A percentile compares a stretch with the other conserved stretches of the same genome.
These are phyloP conservation scores for Nepenthes gracilis DNA, from an alignment of 148 eudicot genomes.

Conservation along the genomic window DNA sequence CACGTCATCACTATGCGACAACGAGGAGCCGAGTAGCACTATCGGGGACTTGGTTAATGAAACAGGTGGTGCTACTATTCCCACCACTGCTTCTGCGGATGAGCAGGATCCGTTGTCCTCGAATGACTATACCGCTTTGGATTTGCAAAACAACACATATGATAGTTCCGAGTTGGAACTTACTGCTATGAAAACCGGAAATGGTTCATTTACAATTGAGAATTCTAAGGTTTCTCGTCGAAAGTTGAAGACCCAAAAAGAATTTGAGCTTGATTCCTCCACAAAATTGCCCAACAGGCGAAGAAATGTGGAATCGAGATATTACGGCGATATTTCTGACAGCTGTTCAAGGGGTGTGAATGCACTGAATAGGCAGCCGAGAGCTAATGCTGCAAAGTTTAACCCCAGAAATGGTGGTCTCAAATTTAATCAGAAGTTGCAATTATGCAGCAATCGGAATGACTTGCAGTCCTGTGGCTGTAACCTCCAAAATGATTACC, in stretches of 20 bases:
- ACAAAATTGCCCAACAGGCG: slow-evolving; percentile 54
- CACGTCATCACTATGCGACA: slow-evolving; percentile 20
- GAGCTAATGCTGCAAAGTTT: slow-evolving; percentile 33
- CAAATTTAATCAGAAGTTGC: slow-evolving; percentile 46
- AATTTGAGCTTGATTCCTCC: slow-evolving; percentile 25
- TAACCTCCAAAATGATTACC: slow-evolving; percentile 47
- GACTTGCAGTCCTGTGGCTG: slow-evolving; percentile 56
- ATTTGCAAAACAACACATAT: slow-evolving; percentile 19
- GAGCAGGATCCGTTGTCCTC: slow-evolving; percentile 33
- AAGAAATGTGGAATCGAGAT: slow-evolving; percentile 39
- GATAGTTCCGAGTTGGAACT: slow-evolving; percentile 30
- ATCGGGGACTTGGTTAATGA: slow-evolving; percentile 26
- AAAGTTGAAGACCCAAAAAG: slow-evolving; percentile 38
- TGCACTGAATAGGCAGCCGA: slow-evolving; percentile 40
- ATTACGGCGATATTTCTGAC: slow-evolving; percentile 44
- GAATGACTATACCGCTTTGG: slow-evolving; percentile 23
- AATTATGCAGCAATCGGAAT: slow-evolving; percentile 29
- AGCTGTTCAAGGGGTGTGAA: slow-evolving; percentile 28
- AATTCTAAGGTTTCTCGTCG: slow-evolving; percentile 31
- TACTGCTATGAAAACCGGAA: slow-evolving; percentile 26
- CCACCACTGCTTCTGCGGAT: slow-evolving; percentile 33
- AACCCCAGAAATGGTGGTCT: slow-evolving; percentile 30
- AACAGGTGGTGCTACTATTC: slow-evolving; percentile 26
- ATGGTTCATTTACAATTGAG: slow-evolving; percentile 26
- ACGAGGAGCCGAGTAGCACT: slow-evolving; percentile 30